Percentiles rank a stretch among this genome's conserved stretches.
phyloP scores from a whole-genome alignment of 352 stramenopile species.

The Globisporangium cederbergense region DNA sequence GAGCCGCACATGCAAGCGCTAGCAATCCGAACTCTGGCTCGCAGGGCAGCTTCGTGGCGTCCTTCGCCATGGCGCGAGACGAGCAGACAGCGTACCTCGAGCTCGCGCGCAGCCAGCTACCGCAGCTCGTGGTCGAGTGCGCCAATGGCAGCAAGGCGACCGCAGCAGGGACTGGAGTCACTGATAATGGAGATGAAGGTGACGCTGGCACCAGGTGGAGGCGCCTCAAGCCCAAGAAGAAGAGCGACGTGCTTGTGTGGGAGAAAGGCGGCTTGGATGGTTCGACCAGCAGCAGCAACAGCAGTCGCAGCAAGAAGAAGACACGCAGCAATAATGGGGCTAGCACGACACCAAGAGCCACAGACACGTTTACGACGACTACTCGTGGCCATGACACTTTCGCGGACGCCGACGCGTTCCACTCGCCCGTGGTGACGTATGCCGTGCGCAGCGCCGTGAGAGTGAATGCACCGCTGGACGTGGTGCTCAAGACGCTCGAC shows the following conservation, averaged over 20 bases:
- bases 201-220: slow-evolving; percentile 19
- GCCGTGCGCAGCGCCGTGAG: slow-evolving; percentile 57
- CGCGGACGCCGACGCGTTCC: neutral
- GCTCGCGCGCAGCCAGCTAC: slow-evolving; percentile 23
- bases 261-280: slow-evolving; percentile 36
- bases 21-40: neutral
- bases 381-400: neutral
- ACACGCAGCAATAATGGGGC: neutral
- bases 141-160: slow-evolving; percentile 9
- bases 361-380: neutral
- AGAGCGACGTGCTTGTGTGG: slow-evolving; percentile 33
- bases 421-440: slow-evolving; percentile 21
- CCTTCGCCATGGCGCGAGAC: slow-evolving; percentile 46
- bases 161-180: neutral
- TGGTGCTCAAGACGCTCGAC: slow-evolving; percentile 61
- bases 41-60: slow-evolving; percentile 45
- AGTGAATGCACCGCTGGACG: slow-evolving; percentile 47
- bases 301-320: slow-evolving; percentile 1
- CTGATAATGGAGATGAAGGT: neutral
- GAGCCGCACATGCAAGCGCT: neutral
- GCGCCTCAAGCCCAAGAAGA: slow-evolving; percentile 36
- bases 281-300: slow-evolving; percentile 13
- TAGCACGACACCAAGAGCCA: neutral
- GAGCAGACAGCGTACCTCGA: slow-evolving; percentile 32
- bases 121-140: slow-evolving; percentile 33